Evolutionary conservation across 495 filamentous ascomycete genomes (phyloP), one percentile per base, ranked within the genome.

Genomic region (Penicillium diatomitis): DNA sequence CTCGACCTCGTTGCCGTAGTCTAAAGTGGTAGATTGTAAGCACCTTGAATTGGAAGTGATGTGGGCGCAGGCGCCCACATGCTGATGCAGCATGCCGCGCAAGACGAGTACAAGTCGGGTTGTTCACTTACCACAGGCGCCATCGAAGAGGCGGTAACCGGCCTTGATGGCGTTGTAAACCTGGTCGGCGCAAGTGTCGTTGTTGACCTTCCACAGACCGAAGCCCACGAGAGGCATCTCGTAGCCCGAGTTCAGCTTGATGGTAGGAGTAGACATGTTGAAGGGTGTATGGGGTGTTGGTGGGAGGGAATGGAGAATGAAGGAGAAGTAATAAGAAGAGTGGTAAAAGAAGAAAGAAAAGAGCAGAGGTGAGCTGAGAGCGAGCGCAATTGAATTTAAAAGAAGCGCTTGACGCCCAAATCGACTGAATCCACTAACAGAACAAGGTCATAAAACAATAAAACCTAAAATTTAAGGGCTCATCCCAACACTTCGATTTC

Each of bases 131-230:
- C 87, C 88, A 64, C 82, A 87, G 49, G 88, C 88, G 54, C 88
- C 88, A 54, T 95, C 88, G 53, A 94, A 88, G 34, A 90, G 75
- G 49, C 88, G 78, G 72, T 95, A 95, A 29, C 88, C 88, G 31
- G 80, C 71, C 71, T 92, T 92, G 74, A 95, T 91, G 58, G 88
- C 88, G 49, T 90, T 80, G 73, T 94, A 92, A 55, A 95, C 82
- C 55, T 79, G 81, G 58, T 91, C 84, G 58, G 88, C 81, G 62
- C 79, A 83, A 44, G 81, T 84, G 34, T 80, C 78, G 51, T 85
- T 88, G 69, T 82, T 82, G 56, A 94, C 85, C 73, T 92, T 95
- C 88, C 88, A 95, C 41, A 94, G 77, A 50, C 77, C 77, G 49
- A 81, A 81, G 66, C 88, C 88, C 62, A 95, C 87, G 63, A 87